phyloP scores from a whole-genome alignment of 2,329 filamentous ascomycete species.

The Fusarium succisae region DNA sequence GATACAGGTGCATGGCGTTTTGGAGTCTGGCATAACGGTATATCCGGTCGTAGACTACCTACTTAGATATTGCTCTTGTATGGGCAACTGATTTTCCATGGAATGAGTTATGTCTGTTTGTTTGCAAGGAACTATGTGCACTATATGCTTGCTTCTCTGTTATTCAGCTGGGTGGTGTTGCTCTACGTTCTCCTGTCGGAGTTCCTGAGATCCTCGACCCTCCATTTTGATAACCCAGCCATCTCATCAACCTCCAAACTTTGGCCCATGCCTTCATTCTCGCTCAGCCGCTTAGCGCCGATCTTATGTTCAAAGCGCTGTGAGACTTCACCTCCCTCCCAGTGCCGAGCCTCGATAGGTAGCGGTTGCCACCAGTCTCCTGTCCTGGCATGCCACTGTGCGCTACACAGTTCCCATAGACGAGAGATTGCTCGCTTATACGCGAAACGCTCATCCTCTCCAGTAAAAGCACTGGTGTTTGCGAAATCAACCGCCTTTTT shows the following conservation, averaged over 20 bases:
- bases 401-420: slow-evolving; percentile 84
- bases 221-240: slow-evolving; percentile 53
- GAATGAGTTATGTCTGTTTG: slow-evolving; percentile 3
- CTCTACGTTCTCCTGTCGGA: slow-evolving; percentile 25
- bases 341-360: slow-evolving; percentile 69
- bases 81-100: slow-evolving; percentile 23
- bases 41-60: slow-evolving; percentile 37
- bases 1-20: slow-evolving; percentile 41
- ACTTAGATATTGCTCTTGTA: slow-evolving; percentile 27
- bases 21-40: slow-evolving; percentile 40
- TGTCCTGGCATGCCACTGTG: slow-evolving; percentile 73
- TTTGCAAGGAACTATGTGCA: background rate
- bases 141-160: background rate
- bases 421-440: slow-evolving; percentile 80
- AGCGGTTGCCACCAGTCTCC: slow-evolving; percentile 79
- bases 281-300: background rate
- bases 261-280: slow-evolving; percentile 47
- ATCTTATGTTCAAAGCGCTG: slow-evolving; percentile 25
- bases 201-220: slow-evolving; percentile 47
- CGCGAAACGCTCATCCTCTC: slow-evolving; percentile 83
- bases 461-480: slow-evolving; percentile 74
- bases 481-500: slow-evolving; percentile 68
- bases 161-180: background rate
- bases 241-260: slow-evolving; percentile 50
- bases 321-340: slow-evolving; percentile 62